Conservation (phyloP, 345 rosid species). For the Combretum micranthum region DNA sequence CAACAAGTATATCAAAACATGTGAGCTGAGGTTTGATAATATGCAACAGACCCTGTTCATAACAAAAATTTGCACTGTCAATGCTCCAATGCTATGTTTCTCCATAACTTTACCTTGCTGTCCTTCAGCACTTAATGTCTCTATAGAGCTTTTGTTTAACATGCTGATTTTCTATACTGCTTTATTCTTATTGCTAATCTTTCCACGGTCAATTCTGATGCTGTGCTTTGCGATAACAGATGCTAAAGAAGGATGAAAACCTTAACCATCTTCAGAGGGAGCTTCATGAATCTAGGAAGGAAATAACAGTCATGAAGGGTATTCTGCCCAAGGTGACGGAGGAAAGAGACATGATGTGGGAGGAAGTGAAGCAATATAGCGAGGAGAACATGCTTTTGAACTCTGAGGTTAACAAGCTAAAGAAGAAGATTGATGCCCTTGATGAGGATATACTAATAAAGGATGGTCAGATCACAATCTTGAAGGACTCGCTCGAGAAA, state of each 20-base stretch:
- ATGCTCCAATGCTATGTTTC: too few species aligned
- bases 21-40: too few species aligned
- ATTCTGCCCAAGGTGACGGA: conserved; percentile 57
- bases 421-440: conserved; percentile 54
- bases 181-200: neutral
- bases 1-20: too few species aligned
- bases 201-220: neutral
- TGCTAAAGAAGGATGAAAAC: conserved; percentile 72
- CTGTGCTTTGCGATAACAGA: conserved; percentile 26
- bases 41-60: too few species aligned
- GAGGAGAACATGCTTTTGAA: conserved; percentile 84
- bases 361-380: conserved; percentile 61
- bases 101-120: too few species aligned
- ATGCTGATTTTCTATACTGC: too few species aligned
- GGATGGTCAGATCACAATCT: conserved; percentile 90
- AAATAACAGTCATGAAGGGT: conserved; percentile 34
- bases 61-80: too few species aligned
- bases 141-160: too few species aligned
- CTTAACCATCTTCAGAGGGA: conserved; percentile 37
- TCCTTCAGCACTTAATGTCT: too few species aligned
- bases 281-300: conserved; percentile 63
- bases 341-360: conserved; percentile 87
- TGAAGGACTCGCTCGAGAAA: conserved; percentile 60
- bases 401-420: conserved; percentile 56
- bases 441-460: conserved; percentile 77